These are phyloP conservation scores for Beauveria rudraprayagi DNA, from an alignment of 2,329 filamentous ascomycete species.

Conservation along the genomic window DNA sequence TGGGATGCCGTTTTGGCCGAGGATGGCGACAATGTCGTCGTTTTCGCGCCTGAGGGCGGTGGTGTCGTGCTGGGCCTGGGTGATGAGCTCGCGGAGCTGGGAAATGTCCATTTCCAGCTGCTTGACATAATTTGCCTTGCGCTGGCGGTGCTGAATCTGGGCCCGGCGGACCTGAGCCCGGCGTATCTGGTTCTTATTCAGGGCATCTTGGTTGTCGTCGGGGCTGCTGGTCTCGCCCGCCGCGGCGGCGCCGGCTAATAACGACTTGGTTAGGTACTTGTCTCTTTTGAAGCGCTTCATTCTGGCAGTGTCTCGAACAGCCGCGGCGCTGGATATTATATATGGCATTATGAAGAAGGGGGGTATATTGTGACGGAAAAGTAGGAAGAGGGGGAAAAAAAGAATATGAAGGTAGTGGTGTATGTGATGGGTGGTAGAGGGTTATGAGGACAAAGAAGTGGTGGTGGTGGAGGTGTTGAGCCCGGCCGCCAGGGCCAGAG, in stretches of 20 bases:
- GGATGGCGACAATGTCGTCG: conserved; percentile 29
- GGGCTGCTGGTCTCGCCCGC: conserved; percentile 4
- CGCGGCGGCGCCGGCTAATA: background rate
- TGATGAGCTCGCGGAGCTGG: conserved; percentile 39
- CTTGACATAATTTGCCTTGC: conserved; percentile 47
- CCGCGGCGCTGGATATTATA: conserved; percentile 7
- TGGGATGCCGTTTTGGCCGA: conserved; percentile 22
- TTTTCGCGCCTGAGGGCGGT: conserved; percentile 34
- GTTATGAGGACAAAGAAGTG: background rate
- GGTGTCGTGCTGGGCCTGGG: conserved; percentile 32
- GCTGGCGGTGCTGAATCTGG: conserved; percentile 47
- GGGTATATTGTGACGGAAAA: background rate
- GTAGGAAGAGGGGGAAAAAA: background rate
- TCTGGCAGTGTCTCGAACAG: conserved; percentile 7
- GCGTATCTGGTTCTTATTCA: conserved; percentile 34
- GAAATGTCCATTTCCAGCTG: conserved; percentile 45
- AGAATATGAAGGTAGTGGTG: background rate
- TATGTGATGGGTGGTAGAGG: background rate
- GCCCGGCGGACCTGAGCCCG: conserved; percentile 45
- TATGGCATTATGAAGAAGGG: conserved; percentile 2
- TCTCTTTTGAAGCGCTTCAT: conserved; percentile 10
- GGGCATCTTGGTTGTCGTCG: conserved; percentile 19
- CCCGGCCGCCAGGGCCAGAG: background rate
- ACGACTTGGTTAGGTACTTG: conserved; percentile 1
- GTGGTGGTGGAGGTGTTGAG: background rate